phyloP scores from a whole-genome alignment of 2,329 filamentous ascomycete species.

The Curvularia eragrostidis region DNA sequence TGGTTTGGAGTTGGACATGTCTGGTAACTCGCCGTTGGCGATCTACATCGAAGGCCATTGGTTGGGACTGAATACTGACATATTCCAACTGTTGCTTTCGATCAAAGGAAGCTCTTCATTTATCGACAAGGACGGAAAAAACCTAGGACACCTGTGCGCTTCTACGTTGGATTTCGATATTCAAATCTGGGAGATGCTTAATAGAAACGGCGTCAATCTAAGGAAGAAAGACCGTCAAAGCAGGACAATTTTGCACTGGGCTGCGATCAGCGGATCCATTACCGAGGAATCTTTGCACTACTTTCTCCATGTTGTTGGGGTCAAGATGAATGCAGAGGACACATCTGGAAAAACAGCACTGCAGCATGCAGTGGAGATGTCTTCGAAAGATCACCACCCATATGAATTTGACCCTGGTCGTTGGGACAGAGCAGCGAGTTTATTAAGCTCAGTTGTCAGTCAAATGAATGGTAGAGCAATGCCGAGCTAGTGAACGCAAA shows the following conservation, averaged over 20 bases:
- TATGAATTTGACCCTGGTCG: too few relatives aligned
- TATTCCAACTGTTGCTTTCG: slow-evolving; percentile 9
- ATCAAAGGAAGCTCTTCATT: slow-evolving; percentile 16
- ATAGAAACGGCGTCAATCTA: slow-evolving; percentile 13
- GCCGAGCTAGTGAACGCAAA: too few relatives aligned
- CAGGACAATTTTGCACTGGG: slow-evolving; percentile 15
- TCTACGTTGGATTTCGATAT: not conserved
- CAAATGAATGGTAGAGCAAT: not conserved
- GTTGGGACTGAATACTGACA: not conserved
- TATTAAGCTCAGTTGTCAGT: too few relatives aligned
- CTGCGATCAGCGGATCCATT: slow-evolving; percentile 11
- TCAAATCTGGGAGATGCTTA: slow-evolving; percentile 8
- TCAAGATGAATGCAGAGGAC: slow-evolving; percentile 16
- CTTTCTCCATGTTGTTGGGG: slow-evolving; percentile 16
- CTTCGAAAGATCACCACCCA: slow-evolving; percentile 1
- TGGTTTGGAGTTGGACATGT: slow-evolving; percentile 14
- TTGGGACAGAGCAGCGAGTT: too few relatives aligned
- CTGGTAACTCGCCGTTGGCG: slow-evolving; percentile 10
- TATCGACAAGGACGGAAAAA: slow-evolving; percentile 14
- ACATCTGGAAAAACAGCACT: slow-evolving; percentile 15
- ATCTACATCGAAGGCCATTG: slow-evolving; percentile 5
- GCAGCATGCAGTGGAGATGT: slow-evolving; percentile 12
- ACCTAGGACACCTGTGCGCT: slow-evolving; percentile 15
- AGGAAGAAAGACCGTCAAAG: slow-evolving; percentile 14
- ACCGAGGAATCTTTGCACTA: slow-evolving; percentile 13